These are phyloP conservation scores for Coniochaeta hoffmannii DNA, from an alignment of 2,329 filamentous ascomycete genomes.

Conservation along the genomic window DNA sequence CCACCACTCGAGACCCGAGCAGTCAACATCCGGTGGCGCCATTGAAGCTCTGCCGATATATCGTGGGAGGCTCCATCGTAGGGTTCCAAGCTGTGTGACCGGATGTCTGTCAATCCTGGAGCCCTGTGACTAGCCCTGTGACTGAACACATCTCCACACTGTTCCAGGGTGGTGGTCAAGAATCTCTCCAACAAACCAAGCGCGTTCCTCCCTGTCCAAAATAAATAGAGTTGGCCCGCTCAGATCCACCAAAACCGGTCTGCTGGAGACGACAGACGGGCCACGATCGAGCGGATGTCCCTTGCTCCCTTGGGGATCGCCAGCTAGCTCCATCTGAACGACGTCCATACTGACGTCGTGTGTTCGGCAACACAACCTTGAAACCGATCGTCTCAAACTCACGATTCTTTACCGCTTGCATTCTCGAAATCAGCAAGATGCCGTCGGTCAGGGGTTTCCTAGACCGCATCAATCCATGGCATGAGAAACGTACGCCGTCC, in stretches of 20 bases:
- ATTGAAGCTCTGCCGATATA: no score
- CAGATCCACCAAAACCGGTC: background rate
- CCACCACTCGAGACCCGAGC: no score
- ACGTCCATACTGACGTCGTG: background rate
- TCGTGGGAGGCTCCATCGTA: no score
- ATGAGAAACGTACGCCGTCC: background rate
- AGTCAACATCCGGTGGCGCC: no score
- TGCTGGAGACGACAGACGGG: background rate
- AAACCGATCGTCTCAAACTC: background rate
- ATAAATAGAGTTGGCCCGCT: background rate
- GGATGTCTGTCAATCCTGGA: no score
- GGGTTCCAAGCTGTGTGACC: no score
- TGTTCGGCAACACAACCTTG: background rate
- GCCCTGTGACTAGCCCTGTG: no score
- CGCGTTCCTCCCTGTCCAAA: background rate
- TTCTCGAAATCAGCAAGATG: slow-evolving; percentile 7
- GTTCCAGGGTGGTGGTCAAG: background rate
- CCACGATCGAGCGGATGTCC: background rate
- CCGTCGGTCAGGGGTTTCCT: slow-evolving; percentile 13
- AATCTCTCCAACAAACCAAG: background rate
- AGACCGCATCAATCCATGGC: slow-evolving; percentile 12
- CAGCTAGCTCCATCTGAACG: background rate
- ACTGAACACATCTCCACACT: background rate
- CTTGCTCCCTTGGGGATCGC: background rate
- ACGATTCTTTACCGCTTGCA: background rate